A percentile compares a stretch with the other conserved stretches of the same genome.
Conservation (phyloP, 139 green algal genomes). For the Mesotaenium endlicherianum region DNA sequence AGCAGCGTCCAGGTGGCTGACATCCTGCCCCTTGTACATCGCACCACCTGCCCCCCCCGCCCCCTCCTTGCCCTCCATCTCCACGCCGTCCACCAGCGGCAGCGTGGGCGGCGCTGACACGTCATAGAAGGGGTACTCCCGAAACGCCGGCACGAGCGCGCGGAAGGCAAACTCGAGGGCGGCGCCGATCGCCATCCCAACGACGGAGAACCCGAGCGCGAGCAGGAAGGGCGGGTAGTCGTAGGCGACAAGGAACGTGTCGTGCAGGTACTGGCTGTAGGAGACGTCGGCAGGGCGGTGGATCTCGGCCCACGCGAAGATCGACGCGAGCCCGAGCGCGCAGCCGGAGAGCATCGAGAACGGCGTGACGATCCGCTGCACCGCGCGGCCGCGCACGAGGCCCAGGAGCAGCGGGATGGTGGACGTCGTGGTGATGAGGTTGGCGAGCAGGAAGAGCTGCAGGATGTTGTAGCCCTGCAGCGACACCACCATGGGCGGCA, state of each 20-base stretch:
- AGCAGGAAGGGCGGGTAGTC: constrained; percentile 60
- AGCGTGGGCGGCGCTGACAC: not conserved
- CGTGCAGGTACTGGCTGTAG: constrained; percentile 13
- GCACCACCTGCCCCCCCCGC: too few species aligned
- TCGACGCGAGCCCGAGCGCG: not conserved
- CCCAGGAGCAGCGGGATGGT: constrained; percentile 65
- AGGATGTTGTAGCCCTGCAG: constrained; percentile 63
- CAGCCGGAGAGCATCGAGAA: constrained; percentile 27
- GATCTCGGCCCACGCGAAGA: constrained; percentile 28
- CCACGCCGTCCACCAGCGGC: not conserved
- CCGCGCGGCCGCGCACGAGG: constrained; percentile 24
- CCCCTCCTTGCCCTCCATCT: too few species aligned
- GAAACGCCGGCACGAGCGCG: not conserved
- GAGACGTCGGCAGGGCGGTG: not conserved
- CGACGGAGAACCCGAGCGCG: constrained; percentile 45
- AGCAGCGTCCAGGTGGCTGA: too few species aligned
- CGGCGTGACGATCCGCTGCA: constrained; percentile 10
- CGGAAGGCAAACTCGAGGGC: not conserved
- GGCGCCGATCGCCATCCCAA: constrained; percentile 19
- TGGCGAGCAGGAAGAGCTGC: constrained; percentile 76
- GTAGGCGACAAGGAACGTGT: constrained; percentile 34
- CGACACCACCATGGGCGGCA: constrained; percentile 66
- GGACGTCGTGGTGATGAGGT: constrained; percentile 71
- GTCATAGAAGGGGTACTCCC: constrained; percentile 36
- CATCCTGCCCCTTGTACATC: too few species aligned